Percentiles rank a stretch among this genome's conserved stretches.
Conservation (phyloP, 768 basidiomycete species). For the Hygrocybe coccinea region DNA sequence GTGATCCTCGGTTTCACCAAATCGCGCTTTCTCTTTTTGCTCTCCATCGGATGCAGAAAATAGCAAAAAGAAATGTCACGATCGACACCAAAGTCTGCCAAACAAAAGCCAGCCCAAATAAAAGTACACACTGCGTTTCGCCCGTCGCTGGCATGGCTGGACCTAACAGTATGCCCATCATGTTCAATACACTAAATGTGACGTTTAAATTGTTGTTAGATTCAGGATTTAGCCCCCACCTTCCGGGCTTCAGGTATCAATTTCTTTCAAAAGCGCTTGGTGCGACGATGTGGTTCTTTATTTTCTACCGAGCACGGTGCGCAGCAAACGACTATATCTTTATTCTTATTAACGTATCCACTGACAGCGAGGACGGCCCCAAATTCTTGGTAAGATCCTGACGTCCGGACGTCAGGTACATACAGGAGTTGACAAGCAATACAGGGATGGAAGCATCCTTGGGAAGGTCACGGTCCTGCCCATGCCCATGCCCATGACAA, state of each 20-base stretch:
- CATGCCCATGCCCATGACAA: slow-evolving; percentile 17
- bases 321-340: slow-evolving; percentile 23
- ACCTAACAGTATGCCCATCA: neutral
- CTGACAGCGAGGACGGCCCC: slow-evolving; percentile 63
- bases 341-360: slow-evolving; percentile 7
- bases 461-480: slow-evolving; percentile 34
- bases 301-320: slow-evolving; percentile 91
- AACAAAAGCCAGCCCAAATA: neutral
- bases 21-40: slow-evolving; percentile 44
- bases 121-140: slow-evolving; percentile 7
- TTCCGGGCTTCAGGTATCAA: slow-evolving; percentile 70
- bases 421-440: slow-evolving; percentile 4
- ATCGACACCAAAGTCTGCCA: slow-evolving; percentile 5
- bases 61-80: slow-evolving; percentile 9
- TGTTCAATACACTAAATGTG: neutral
- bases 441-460: slow-evolving; percentile 49
- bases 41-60: no score
- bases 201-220: slow-evolving; percentile 30
- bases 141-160: slow-evolving; percentile 34
- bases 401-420: slow-evolving; percentile 1
- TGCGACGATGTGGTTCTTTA: slow-evolving; percentile 98
- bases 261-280: slow-evolving; percentile 83
- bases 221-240: slow-evolving; percentile 84
- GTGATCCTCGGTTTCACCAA: slow-evolving; percentile 38
- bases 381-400: slow-evolving; percentile 56